These are phyloP conservation scores for Wolfiporia cocos DNA, from an alignment of 1,284 basidiomycete genomes.

Conservation along the genomic window DNA sequence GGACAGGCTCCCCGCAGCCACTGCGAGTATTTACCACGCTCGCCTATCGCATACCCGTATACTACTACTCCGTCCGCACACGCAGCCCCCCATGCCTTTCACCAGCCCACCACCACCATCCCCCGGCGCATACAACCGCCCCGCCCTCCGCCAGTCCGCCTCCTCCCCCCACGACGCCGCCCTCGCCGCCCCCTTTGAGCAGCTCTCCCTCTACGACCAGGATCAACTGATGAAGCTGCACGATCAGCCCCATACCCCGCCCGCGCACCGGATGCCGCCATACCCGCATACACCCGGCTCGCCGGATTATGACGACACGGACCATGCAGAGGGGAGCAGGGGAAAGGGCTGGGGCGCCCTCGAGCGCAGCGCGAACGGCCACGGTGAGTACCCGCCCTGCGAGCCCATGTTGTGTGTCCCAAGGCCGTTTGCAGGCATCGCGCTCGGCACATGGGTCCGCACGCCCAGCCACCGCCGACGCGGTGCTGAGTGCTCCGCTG, in stretches of 20 bases:
- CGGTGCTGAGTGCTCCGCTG: no score
- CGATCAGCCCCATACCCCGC: background rate
- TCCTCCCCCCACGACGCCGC: slow-evolving; percentile 1
- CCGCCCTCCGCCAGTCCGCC: slow-evolving; percentile 6
- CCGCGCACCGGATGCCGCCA: background rate
- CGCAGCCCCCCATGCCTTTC: background rate
- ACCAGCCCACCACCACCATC: background rate
- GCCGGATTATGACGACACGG: background rate
- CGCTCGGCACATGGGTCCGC: no score
- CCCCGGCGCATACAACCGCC: background rate
- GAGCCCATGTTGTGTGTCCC: background rate
- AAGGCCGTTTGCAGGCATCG: background rate
- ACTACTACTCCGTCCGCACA: background rate
- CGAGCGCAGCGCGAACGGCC: background rate
- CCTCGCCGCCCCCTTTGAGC: slow-evolving; percentile 6
- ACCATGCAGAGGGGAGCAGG: background rate
- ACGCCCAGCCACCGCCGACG: no score
- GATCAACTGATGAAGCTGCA: background rate
- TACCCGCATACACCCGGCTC: background rate
- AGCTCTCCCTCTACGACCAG: slow-evolving; percentile 6
- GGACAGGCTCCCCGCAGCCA: no score
- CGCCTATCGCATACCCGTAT: background rate
- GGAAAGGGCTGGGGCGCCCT: background rate
- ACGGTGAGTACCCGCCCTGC: background rate
- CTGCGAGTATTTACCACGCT: background rate